These are phyloP conservation scores for Lyophyllum atratum DNA, from an alignment of 768 basidiomycete genomes.

Conservation along the genomic window DNA sequence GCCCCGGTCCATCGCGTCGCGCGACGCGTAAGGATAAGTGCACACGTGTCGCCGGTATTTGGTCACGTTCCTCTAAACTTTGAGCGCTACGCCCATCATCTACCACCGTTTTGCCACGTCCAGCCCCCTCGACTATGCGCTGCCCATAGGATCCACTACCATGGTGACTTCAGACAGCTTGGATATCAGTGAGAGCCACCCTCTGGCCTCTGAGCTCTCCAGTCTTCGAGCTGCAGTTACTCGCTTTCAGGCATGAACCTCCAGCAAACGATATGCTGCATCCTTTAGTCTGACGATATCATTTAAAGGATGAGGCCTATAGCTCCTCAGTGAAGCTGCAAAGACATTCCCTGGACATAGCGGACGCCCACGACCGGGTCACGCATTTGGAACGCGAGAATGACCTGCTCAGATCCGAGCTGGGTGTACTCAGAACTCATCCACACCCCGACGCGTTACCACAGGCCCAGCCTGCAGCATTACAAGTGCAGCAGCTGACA, in stretches of 20 bases:
- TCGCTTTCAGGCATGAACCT: slow-evolving; percentile 47
- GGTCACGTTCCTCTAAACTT: slow-evolving; percentile 19
- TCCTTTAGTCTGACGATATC: slow-evolving; percentile 12
- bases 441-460: slow-evolving; percentile 41
- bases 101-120: background rate
- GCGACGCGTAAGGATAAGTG: background rate
- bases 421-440: slow-evolving; percentile 53
- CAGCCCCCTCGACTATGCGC: background rate
- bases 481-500: slow-evolving; percentile 54
- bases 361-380: slow-evolving; percentile 48
- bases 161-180: slow-evolving; percentile 5
- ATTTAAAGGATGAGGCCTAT: slow-evolving; percentile 67
- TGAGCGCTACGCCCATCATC: background rate
- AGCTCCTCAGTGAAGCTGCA: slow-evolving; percentile 67
- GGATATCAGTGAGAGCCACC: slow-evolving; percentile 37
- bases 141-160: background rate
- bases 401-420: slow-evolving; percentile 53
- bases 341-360: slow-evolving; percentile 54
- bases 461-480: slow-evolving; percentile 26
- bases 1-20: background rate
- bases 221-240: slow-evolving; percentile 47
- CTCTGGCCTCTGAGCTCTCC: slow-evolving; percentile 45
- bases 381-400: slow-evolving; percentile 62
- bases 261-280: slow-evolving; percentile 7
- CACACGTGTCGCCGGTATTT: background rate